Evolutionary conservation across 257 asterid species (phyloP).

Genomic region (Solanum gracilifrons): DNA sequence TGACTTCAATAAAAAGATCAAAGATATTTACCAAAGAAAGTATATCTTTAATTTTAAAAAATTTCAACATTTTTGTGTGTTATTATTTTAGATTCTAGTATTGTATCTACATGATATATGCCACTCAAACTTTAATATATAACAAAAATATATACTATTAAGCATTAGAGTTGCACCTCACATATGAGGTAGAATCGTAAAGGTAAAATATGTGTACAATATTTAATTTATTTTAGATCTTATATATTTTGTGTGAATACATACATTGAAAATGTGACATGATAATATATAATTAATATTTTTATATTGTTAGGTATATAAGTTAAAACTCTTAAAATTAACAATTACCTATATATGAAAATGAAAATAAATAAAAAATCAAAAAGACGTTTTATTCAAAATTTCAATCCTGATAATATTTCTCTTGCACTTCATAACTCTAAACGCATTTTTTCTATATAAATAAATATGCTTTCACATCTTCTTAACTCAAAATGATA

Average conservation of each 20-base stretch:
- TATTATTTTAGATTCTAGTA: neutral
- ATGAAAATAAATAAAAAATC: neutral
- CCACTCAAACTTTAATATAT: neutral
- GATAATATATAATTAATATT: too few relatives aligned
- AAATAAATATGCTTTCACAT: neutral
- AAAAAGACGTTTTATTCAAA: neutral
- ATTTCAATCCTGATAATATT: neutral
- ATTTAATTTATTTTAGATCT: too few relatives aligned
- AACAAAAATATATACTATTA: neutral
- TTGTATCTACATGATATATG: neutral
- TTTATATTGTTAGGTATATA: too few relatives aligned
- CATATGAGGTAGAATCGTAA: too few relatives aligned
- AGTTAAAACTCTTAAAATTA: too few relatives aligned
- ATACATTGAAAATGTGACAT: neutral
- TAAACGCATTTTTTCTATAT: neutral
- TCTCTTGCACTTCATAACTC: neutral
- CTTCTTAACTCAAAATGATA: neutral
- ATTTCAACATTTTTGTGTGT: neutral
- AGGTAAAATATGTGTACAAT: neutral
- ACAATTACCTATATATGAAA: neutral
- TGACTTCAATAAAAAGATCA: neutral
- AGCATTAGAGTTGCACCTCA: neutral
- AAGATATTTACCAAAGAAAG: neutral
- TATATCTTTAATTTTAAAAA: neutral
- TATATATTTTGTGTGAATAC: too few relatives aligned